These are phyloP conservation scores for Entoloma clypeatum DNA, from an alignment of 1,284 basidiomycete genomes.

Conservation along the genomic window DNA sequence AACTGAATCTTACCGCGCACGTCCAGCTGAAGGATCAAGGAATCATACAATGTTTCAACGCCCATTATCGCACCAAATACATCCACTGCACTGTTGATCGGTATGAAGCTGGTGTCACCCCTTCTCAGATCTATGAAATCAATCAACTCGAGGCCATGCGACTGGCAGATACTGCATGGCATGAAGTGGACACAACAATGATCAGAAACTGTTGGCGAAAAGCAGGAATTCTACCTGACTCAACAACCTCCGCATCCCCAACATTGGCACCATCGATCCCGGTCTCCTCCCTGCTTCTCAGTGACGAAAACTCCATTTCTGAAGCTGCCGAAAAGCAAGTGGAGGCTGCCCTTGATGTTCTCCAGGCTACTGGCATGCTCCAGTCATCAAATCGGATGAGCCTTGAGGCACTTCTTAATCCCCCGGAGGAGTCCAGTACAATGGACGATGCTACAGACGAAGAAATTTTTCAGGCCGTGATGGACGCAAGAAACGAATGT, in stretches of 20 bases:
- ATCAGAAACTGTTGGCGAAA: conserved; percentile 6
- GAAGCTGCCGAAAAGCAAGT: conserved; percentile 17
- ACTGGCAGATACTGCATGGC: conserved; percentile 18
- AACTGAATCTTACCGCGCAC: background rate
- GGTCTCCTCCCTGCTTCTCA: conserved; percentile 3
- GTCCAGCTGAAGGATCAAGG: background rate
- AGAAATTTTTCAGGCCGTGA: conserved; percentile 26
- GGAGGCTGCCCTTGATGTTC: conserved; percentile 14
- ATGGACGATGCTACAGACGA: conserved; percentile 20
- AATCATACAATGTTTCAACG: background rate
- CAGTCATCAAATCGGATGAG: conserved; percentile 16
- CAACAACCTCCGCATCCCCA: background rate
- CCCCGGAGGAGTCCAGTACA: conserved; percentile 11
- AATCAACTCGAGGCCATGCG: conserved; percentile 29
- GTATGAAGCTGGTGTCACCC: conserved; percentile 6
- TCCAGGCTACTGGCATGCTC: conserved; percentile 14
- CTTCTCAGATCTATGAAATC: conserved; percentile 31
- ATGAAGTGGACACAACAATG: conserved; percentile 5
- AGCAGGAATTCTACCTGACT: background rate
- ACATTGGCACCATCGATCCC: background rate
- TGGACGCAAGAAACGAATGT: conserved; percentile 18
- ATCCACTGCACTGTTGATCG: too few relatives aligned
- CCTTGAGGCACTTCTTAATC: too few relatives aligned
- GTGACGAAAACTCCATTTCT: background rate
- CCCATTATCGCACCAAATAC: too few relatives aligned